phyloP scores from a whole-genome alignment of 2,329 filamentous ascomycete species.

The Trichoderma atroviride region DNA sequence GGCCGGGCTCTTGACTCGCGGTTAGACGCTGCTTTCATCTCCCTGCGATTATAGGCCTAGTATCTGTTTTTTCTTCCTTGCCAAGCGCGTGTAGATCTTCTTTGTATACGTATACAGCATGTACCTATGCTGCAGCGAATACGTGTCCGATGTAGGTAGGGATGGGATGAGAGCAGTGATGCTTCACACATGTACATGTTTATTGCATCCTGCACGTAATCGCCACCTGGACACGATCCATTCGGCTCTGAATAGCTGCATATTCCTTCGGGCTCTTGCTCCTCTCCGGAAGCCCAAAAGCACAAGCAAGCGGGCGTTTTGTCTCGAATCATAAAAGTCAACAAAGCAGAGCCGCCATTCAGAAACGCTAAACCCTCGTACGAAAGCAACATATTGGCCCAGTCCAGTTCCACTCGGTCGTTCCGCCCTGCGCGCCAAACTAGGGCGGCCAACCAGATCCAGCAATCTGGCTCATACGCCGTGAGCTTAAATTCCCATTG shows the following conservation, averaged over 20 bases:
- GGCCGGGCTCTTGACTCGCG: background rate
- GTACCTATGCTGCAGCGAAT: background rate
- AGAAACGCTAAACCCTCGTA: background rate
- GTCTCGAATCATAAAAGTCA: background rate
- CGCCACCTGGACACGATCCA: background rate
- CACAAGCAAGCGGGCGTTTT: background rate
- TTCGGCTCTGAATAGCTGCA: constrained; percentile 15
- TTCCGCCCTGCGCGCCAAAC: background rate
- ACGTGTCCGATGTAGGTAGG: background rate
- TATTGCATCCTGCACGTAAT: background rate
- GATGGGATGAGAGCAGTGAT: no score
- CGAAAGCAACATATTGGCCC: background rate
- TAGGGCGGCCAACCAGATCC: constrained; percentile 21
- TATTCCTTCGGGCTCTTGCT: background rate
- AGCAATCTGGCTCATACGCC: constrained; percentile 20
- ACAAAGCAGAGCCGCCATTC: background rate
- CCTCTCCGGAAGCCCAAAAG: background rate
- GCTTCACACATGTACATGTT: background rate
- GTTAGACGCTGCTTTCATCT: background rate
- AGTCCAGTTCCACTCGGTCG: constrained; percentile 3
- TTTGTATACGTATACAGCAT: no score
- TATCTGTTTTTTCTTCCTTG: background rate
- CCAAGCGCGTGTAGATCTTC: background rate
- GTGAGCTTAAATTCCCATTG: constrained; percentile 17
- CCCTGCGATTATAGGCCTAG: background rate